phyloP scores from a whole-genome alignment of 73 alveolate genomes.

The Durusdinium trenchii region DNA sequence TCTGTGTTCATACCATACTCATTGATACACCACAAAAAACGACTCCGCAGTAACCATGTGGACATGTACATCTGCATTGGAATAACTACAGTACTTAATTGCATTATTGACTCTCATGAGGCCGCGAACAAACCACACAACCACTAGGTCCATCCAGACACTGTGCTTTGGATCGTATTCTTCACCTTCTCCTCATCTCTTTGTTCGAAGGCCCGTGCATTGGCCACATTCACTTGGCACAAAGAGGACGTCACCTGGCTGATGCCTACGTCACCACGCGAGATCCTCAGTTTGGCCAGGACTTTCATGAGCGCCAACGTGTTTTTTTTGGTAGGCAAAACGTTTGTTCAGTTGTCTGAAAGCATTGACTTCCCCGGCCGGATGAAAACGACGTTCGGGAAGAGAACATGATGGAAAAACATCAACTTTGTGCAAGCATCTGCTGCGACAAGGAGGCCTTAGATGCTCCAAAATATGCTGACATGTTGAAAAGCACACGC shows the following conservation, averaged over 20 bases:
- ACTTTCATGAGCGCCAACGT: too few relatives aligned
- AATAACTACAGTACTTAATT: too few relatives aligned
- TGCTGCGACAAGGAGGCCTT: background rate
- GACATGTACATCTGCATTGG: too few relatives aligned
- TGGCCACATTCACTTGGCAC: constrained; percentile 10
- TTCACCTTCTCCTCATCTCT: constrained; percentile 56
- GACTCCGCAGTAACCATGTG: too few relatives aligned
- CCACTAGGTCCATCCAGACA: background rate
- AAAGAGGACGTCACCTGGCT: constrained; percentile 26
- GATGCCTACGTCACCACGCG: constrained; percentile 34
- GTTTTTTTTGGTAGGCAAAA: too few relatives aligned
- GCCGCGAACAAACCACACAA: background rate
- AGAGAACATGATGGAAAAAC: background rate
- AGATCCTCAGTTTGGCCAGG: too few relatives aligned
- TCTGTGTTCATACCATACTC: too few relatives aligned
- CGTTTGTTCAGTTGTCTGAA: too few relatives aligned
- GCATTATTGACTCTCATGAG: background rate
- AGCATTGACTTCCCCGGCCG: background rate
- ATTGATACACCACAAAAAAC: too few relatives aligned
- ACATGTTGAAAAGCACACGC: background rate
- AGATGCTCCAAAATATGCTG: background rate
- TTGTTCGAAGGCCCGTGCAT: constrained; percentile 36
- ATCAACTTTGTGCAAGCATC: too few relatives aligned
- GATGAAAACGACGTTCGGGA: background rate
- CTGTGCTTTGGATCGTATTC: too few relatives aligned